A percentile compares a stretch with the other conserved stretches of the same genome.
Evolutionary conservation across 1,139 yeast species (phyloP).

Genomic region (Meyerozyma guilliermondii): DNA sequence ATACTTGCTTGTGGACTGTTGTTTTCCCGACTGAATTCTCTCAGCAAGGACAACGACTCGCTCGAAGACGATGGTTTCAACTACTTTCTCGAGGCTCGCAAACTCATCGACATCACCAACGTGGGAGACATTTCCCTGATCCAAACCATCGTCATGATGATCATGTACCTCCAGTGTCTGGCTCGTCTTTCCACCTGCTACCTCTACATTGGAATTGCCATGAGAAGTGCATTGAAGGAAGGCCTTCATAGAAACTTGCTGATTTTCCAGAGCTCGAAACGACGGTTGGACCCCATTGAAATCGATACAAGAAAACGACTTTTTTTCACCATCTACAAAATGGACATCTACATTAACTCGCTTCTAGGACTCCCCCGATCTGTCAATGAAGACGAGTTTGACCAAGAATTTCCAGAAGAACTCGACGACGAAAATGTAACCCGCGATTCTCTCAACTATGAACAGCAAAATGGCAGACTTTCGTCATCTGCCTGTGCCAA

Average conservation of each 20-base stretch:
- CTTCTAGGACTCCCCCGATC: conserved; percentile 85
- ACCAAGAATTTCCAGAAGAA: conserved; percentile 82
- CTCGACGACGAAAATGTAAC: conserved; percentile 86
- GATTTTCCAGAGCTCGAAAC: conserved; percentile 42
- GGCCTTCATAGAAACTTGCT: conserved; percentile 79
- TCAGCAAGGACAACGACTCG: conserved; percentile 29
- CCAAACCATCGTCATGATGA: conserved; percentile 70
- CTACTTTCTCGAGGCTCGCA: conserved; percentile 79
- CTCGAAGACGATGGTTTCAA: conserved; percentile 76
- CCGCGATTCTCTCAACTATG: conserved; percentile 44
- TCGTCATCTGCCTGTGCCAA: conserved; percentile 82
- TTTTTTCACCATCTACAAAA: conserved; percentile 84
- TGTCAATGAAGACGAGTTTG: conserved; percentile 73
- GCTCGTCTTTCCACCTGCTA: conserved; percentile 88
- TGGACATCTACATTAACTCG: conserved; percentile 89
- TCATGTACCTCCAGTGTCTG: conserved; percentile 81
- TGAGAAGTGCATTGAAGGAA: conserved; percentile 80
- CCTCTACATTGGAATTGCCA: conserved; percentile 87
- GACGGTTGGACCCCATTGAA: conserved; percentile 71
- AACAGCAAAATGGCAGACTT: conserved; percentile 39
- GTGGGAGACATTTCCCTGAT: conserved; percentile 44
- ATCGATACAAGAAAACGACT: conserved; percentile 79
- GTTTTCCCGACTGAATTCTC: conserved; percentile 5
- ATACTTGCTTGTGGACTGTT: conserved; percentile 32
- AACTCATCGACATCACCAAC: conserved; percentile 58